A percentile compares a stretch with the other conserved stretches of the same genome.
Evolutionary conservation across 73 alveolate species (phyloP).

Genomic region (Paramecium sonneborni): DNA sequence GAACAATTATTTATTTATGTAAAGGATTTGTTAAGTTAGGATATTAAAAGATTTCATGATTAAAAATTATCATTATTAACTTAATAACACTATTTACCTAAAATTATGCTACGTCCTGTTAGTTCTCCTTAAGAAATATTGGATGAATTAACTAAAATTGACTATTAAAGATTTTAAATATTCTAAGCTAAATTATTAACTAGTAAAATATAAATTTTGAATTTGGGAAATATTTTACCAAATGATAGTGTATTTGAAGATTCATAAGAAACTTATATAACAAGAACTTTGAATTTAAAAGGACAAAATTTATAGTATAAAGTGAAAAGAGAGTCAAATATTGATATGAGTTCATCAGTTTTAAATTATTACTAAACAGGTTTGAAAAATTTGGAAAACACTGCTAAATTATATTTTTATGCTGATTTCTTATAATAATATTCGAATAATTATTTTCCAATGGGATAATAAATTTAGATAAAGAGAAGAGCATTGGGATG

Average conservation of each 20-base stretch:
- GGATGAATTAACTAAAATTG: not conserved
- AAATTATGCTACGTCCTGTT: not conserved
- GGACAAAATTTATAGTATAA: not conserved
- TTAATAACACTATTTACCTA: not conserved
- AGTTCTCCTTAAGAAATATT: slow-evolving; percentile 39
- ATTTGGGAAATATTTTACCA: slow-evolving; percentile 36
- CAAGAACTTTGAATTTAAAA: slow-evolving; percentile 13
- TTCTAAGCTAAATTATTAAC: not conserved
- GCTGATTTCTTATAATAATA: not conserved
- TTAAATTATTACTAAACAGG: slow-evolving; percentile 31
- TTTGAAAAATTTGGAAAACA: not conserved
- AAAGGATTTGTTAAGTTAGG: not conserved
- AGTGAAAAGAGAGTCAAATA: not conserved
- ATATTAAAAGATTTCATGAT: slow-evolving; percentile 48
- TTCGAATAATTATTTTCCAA: not conserved
- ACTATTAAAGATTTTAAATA: not conserved
- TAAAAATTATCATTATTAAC: slow-evolving; percentile 28
- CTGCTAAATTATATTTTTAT: slow-evolving; percentile 7
- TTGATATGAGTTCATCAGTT: not conserved
- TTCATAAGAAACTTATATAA: slow-evolving; percentile 3
- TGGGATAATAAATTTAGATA: not conserved
- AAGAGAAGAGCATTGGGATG: slow-evolving; percentile 53
- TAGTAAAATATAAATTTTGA: slow-evolving; percentile 27
- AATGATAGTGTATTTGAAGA: slow-evolving; percentile 41
- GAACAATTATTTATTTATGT: slow-evolving; percentile 1